Base-by-base conservation (phyloP, 2,329 filamentous ascomycete genomes). In the Penicillium sp. region DNA sequence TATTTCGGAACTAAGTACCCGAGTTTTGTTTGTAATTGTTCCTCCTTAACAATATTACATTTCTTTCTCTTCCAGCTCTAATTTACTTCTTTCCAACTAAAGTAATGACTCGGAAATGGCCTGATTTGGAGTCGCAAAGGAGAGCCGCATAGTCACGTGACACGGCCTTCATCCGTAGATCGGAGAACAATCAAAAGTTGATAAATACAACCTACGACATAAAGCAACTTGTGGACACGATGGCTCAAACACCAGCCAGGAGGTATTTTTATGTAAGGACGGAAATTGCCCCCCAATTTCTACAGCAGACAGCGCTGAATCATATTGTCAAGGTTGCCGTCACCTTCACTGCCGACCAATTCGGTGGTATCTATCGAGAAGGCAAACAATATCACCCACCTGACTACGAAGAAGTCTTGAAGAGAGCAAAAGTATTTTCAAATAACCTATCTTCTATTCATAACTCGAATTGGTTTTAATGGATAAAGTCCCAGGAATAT, bases 361-460 rank as follows among this genome's bases (percentile, higher is more conserved):
- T 47, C 10, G 13, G 44, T 5, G 44, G 44, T 26, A 47, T 47
- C 10, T 47, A 47, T 28, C 24, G 44, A 17, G 22, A 28, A 12
- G 44, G 44, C 22, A 47, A 47, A 47, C 22, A 47, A 47, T 47
- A 47, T 17, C 44, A 47, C 44, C 13, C 13, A 17, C 44, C 44
- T 3, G 44, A 47, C 44, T 47, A 47, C 17, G 22, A 47, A 7
- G 24, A 47, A 28, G 24, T 47, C 15, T 7, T 28, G 6, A 47
- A 47, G 17, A 47, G 24, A 26, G 44, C 44, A 47, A 47, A 47
- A 6, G 44, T 28, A 47, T 9, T 8, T 28, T 0, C 4, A 13
- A 8, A 45, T 17, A 6, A 9, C 24, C 8, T 7, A 2, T 5
- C 13, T 26, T 26, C 1, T 17, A 2, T 1, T 26, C 2, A 17